Evolutionary conservation across 768 basidiomycete species (phyloP), one percentile per base, ranked within the genome.

Genomic region (Pisolithus sp.): DNA sequence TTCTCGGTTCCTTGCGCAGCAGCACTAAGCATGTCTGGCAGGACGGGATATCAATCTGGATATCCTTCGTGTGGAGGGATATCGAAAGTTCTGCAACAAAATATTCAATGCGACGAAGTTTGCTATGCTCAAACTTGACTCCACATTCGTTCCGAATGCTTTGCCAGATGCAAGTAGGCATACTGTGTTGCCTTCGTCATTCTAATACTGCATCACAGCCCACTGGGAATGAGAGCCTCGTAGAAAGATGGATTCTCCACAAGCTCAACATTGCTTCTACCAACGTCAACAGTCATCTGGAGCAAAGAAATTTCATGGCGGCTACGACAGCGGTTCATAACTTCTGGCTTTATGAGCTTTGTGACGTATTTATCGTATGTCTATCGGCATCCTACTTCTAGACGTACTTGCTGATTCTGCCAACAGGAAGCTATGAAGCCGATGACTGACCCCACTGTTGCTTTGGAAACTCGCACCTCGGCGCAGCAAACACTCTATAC

Each of bases 81-180:
- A 98, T 70, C 84, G 96, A 69, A 98, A 98, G 71, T 99, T 99
- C 76, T 98, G 96, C 75, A 99, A 99, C 75, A 98, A 98, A 76
- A 83, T 98, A 24, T 98, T 95, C 79, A 99, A 99, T 64, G 96
- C 96, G 1, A 97, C 93, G 45, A 94, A 94, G 70, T 98, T 99
- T 61, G 95, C 94, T n/a, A 93, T 98, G 88, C 82, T 97, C 68
- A 95, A 95, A 73, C 76, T 99, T 30, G 93, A 93, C 51, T 82
- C 82, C 38, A 69, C 75, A 39, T 98, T 96, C 60, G 81, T 86
- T 28, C 93, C 95, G 15, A 75, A 81, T 53, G 72, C 82, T 1
- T 73, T 76, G 3, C 71, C 82, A 12, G 82, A 86, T 78, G 93
- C 89, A 53, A 43, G 75, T 60, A 3, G 5, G 49, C 34, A 3